Base-by-base conservation (phyloP, 805 yeast genomes). In the Osmozyma mogii region DNA sequence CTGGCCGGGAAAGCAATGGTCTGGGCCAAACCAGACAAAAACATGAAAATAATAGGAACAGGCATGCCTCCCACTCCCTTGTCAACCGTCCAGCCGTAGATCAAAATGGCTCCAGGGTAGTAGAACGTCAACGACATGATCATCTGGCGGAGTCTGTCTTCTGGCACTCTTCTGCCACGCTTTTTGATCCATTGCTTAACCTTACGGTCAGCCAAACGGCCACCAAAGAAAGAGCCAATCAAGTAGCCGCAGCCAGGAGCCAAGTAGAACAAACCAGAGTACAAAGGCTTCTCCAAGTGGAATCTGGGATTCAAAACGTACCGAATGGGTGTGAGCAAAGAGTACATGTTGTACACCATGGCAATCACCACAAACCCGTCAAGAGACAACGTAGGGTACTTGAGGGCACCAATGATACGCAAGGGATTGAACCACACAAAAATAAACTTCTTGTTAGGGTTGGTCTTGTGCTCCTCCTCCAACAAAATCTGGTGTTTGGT, bases 231-330 rank as follows among this genome's bases (percentile, higher is more conserved):
- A 5, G 75, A 62, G 0, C 79, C 79, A 1, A 45, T 20, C 2
- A 72, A 25, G 38, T 69, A 71, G 0, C 81, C 81, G n/a, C 49
- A 9, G 1, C 78, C 79, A 0, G 79, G 78, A 3, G 78, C 68
- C 4, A 74, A 45, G 39, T 73, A 74, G 41, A 74, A 72, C 13
- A 74, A 47, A 0, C 75, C 65, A 23, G 75, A 70, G 34, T 58
- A 60, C 2, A 74, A 43, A 0, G 80, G 78, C 12, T 60, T 42
- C 0, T 54, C 55, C 17, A 74, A 48, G 24, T 65, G 42, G 50
- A 72, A 74, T 32, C 78, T 44, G 4, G 79, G 79, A 40, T 72
- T 72, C 30, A 74, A 61, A 7, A 73, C 73, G 25, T 65, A 59
- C 38, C 78, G 47, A 24, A 74, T 72, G 1, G 80, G 80, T 0